Conservation (phyloP, 2,329 filamentous ascomycete species). For the Paramyrothecium roridum region DNA sequence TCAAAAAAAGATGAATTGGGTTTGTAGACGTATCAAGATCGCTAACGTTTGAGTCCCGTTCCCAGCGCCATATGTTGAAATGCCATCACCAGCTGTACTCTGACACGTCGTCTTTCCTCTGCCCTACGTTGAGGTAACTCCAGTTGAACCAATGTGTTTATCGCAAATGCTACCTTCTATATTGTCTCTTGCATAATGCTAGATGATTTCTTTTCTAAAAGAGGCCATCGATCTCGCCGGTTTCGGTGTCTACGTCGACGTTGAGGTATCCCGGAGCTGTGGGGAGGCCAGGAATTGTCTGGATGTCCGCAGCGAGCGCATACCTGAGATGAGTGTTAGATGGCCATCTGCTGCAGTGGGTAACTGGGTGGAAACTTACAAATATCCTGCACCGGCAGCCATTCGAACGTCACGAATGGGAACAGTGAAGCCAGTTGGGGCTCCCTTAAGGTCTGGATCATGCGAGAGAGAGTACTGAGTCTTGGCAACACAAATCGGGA, state of each 20-base stretch:
- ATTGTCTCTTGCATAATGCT: neutral
- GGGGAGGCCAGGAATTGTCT: conserved; percentile 93
- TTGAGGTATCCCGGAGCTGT: conserved; percentile 95
- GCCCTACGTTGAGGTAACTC: conserved; percentile 23
- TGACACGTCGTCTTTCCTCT: conserved; percentile 8
- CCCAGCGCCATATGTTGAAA: conserved; percentile 23
- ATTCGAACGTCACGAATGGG: conserved; percentile 92
- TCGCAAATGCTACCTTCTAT: neutral
- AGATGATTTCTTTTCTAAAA: conserved; percentile 64
- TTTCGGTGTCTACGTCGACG: conserved; percentile 79
- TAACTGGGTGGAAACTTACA: conserved; percentile 51
- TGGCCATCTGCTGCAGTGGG: no score
- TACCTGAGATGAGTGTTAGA: conserved; percentile 57
- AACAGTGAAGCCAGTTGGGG: conserved; percentile 89
- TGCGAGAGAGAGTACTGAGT: conserved; percentile 97
- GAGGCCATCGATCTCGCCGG: conserved; percentile 82
- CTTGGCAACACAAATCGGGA: conserved; percentile 97
- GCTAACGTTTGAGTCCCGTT: neutral
- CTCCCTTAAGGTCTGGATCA: conserved; percentile 90
- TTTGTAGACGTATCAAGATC: neutral
- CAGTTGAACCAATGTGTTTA: conserved; percentile 4
- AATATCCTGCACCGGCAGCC: conserved; percentile 89
- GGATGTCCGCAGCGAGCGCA: conserved; percentile 92
- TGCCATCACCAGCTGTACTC: conserved; percentile 20
- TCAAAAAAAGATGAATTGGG: no score